These are phyloP conservation scores for Magnusiomyces fungicola DNA, from an alignment of 1,139 yeast genomes.

Conservation along the genomic window DNA sequence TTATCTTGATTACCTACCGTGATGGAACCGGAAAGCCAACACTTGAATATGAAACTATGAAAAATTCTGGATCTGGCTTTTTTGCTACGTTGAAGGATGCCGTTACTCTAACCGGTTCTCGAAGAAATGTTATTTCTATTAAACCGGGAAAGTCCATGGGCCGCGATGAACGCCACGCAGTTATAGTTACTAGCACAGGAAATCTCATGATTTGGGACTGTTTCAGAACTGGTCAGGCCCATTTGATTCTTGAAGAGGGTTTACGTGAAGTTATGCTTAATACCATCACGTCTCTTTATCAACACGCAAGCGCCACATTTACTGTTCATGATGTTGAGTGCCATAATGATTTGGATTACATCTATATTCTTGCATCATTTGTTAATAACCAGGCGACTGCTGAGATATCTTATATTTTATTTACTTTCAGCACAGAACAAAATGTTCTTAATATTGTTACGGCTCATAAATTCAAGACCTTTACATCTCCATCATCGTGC, in stretches of 20 bases:
- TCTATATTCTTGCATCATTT: constrained; percentile 46
- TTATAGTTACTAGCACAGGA: constrained; percentile 38
- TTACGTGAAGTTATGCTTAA: constrained; percentile 34
- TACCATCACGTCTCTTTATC: constrained; percentile 38
- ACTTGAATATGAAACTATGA: constrained; percentile 20
- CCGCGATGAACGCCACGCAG: constrained; percentile 44
- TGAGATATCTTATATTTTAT: constrained; percentile 40
- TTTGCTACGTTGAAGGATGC: constrained; percentile 28
- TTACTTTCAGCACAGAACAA: constrained; percentile 48
- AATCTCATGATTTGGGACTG: constrained; percentile 43
- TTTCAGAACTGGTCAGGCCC: constrained; percentile 39
- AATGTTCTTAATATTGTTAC: constrained; percentile 53
- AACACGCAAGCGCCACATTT: constrained; percentile 36
- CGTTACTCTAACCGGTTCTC: constrained; percentile 24
- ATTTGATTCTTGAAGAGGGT: constrained; percentile 33
- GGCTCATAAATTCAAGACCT: constrained; percentile 48
- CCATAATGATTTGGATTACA: constrained; percentile 34
- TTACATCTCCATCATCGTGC: constrained; percentile 29
- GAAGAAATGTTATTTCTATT: constrained; percentile 53
- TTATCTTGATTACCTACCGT: constrained; percentile 54
- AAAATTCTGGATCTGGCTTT: constrained; percentile 30
- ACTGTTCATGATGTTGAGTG: constrained; percentile 46
- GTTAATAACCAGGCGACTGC: constrained; percentile 21
- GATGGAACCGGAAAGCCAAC: constrained; percentile 62
- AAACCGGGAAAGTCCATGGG: constrained; percentile 49